Evolutionary conservation across 1,284 basidiomycete species (phyloP).

Genomic region (Chalciporus sp.): DNA sequence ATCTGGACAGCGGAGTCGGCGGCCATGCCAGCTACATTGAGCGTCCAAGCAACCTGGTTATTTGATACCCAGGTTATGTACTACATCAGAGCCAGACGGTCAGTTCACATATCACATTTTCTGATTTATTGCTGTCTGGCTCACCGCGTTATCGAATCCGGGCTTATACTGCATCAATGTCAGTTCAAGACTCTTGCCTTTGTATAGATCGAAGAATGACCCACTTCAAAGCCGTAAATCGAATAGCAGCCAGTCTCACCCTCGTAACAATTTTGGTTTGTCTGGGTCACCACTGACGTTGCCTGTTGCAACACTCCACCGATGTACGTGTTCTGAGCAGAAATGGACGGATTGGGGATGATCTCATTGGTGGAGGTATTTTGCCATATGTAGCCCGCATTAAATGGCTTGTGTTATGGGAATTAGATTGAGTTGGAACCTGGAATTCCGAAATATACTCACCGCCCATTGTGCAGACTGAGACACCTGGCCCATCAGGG

Average conservation of each 20-base stretch:
- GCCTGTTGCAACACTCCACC: slow-evolving; percentile 66
- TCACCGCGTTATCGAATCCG: slow-evolving; percentile 56
- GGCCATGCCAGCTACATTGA: slow-evolving; percentile 64
- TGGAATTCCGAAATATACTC: slow-evolving; percentile 28
- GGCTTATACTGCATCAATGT: slow-evolving; percentile 49
- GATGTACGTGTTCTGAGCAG: slow-evolving; percentile 51
- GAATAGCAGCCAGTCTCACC: slow-evolving; percentile 46
- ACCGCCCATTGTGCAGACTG: slow-evolving; percentile 72
- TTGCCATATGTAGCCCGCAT: slow-evolving; percentile 44
- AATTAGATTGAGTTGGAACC: slow-evolving; percentile 1
- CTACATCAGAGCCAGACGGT: slow-evolving; percentile 27
- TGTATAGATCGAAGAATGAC: slow-evolving; percentile 26
- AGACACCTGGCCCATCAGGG: slow-evolving; percentile 54
- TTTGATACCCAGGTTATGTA: slow-evolving; percentile 75
- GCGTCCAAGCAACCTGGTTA: slow-evolving; percentile 62
- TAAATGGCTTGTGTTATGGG: slow-evolving; percentile 43
- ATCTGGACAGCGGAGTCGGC: slow-evolving; percentile 60
- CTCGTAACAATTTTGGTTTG: slow-evolving; percentile 56
- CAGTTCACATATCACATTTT: slow-evolving; percentile 2
- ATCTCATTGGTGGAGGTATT: slow-evolving; percentile 45
- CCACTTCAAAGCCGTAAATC: slow-evolving; percentile 58
- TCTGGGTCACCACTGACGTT: slow-evolving; percentile 52
- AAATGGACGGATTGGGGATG: slow-evolving; percentile 51
- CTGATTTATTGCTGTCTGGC: slow-evolving; percentile 10
- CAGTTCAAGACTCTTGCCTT: not conserved